Evolutionary conservation across 345 rosid species (phyloP).

Genomic region (Gynandropsis gynandra): DNA sequence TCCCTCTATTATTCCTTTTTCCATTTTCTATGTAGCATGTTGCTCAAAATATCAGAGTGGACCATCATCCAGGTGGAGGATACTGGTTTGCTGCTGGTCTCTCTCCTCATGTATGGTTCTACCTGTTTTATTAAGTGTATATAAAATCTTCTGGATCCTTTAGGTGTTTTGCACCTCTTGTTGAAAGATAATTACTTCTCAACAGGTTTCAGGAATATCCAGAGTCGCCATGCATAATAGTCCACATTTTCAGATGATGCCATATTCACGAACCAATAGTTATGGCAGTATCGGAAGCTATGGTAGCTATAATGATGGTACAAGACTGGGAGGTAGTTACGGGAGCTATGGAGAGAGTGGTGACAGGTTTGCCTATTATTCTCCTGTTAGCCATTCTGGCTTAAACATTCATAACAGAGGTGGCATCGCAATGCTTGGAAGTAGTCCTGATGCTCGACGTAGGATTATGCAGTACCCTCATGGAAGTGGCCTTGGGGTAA

Average conservation of each 20-base stretch:
- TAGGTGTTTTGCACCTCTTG: conserved; percentile 18
- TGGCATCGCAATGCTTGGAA: conserved; percentile 69
- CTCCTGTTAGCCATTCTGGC: conserved; percentile 86
- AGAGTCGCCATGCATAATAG: conserved; percentile 64
- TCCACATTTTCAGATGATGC: conserved; percentile 68
- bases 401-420: conserved; percentile 66
- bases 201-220: conserved; percentile 68
- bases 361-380: conserved; percentile 75
- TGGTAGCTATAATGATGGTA: conserved; percentile 87
- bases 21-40: conserved; percentile 51
- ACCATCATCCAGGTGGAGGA: conserved; percentile 99
- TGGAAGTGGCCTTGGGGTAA: conserved; percentile 79
- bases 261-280: conserved; percentile 68
- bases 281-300: conserved; percentile 95
- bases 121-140: conserved; percentile 11
- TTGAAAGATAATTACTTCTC: conserved; percentile 18
- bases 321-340: conserved; percentile 71
- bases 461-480: conserved; percentile 68
- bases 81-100: conserved; percentile 99
- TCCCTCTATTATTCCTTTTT: conserved; percentile 7
- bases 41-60: conserved; percentile 80
- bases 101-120: conserved; percentile 80
- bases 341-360: conserved; percentile 86
- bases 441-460: conserved; percentile 88
- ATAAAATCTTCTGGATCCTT: conserved; percentile 17